Percentiles rank a stretch among this genome's conserved stretches.
Conservation (phyloP, 306 rosid genomes). For the Castanopsis chinensis region DNA sequence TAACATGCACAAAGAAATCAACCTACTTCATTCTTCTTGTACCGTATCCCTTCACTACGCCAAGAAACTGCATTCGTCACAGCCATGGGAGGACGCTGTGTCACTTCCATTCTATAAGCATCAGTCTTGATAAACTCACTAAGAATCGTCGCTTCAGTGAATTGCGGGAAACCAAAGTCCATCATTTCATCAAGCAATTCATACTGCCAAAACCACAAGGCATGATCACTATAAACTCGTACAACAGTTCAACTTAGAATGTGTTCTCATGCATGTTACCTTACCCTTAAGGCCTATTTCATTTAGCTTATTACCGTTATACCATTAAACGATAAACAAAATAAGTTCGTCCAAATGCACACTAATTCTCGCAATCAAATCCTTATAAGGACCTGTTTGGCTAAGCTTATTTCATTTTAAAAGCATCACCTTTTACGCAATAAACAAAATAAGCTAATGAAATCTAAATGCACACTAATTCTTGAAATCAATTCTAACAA, state of each 20-base stretch:
- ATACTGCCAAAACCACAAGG: constrained; percentile 51
- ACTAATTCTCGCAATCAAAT: neutral
- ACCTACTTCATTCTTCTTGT: constrained; percentile 96
- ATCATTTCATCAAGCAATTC: constrained; percentile 95
- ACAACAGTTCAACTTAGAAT: too few species aligned
- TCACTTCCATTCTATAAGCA: constrained; percentile 97
- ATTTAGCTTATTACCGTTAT: too few species aligned
- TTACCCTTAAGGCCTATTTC: too few species aligned
- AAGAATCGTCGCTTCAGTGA: constrained; percentile 90
- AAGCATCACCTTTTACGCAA: too few species aligned
- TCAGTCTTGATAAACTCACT: constrained; percentile 98
- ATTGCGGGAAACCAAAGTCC: constrained; percentile 99
- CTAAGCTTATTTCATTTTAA: too few species aligned
- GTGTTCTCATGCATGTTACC: too few species aligned
- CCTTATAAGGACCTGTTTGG: too few species aligned
- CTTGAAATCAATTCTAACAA: neutral
- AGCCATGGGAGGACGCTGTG: constrained; percentile 99
- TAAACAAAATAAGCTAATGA: too few species aligned
- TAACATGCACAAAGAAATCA: neutral
- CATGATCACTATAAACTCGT: neutral
- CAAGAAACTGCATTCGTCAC: constrained; percentile 99
- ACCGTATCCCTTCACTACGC: constrained; percentile 96
- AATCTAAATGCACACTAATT: neutral
- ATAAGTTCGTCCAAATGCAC: neutral
- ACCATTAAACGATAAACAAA: too few species aligned